Base-by-base conservation (phyloP, 345 rosid genomes). In the Moricandia arvensis region DNA sequence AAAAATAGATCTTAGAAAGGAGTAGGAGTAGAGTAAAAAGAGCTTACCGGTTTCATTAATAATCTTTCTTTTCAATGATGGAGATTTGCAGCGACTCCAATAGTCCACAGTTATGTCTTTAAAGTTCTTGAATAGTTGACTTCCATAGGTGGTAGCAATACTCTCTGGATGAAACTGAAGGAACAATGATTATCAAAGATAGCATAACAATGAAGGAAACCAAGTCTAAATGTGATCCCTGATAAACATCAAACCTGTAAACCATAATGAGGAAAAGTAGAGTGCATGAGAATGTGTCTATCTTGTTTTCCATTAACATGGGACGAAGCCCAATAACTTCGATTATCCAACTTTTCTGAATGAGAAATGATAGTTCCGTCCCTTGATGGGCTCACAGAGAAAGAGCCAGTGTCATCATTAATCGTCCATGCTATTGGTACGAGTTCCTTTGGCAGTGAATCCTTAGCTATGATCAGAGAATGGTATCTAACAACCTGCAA, bases 101-200 rank as follows among this genome's bases (percentile, higher is more conserved):
- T 88, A 88, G 64, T 88, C 89, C 66, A 79, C 81, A 9, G 98
- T 94, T 69, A 91, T 83, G 73, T 80, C 85, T 83, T 86, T 87
- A 53, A 94, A 94, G 83, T 94, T 94, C 73, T 83, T 80, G 71
- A 94, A 90, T 66, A 94, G 77, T 75, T 84, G 87, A 68, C 86
- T 90, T 57, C 98, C 97, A 59, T 90, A 80, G 66, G 79, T 75
- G 54, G 97, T 94, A 31, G 97, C 98, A 79, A 94, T 85, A 80
- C 98, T 94, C 80, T 91, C 97, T 9, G 97, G 97, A 83, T 94
- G 97, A 89, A 94, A 94, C 97, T 94, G 87, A 55, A 65, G 62
- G 63, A 30, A 51, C 35, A 77, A 78, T 64, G 68, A 45, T 66
- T 78, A 71, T 78, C 70, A 85, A 78, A 58, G n/a, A 64, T 8